phyloP scores from a whole-genome alignment of 768 basidiomycete species.

The Mycena belliarum region DNA sequence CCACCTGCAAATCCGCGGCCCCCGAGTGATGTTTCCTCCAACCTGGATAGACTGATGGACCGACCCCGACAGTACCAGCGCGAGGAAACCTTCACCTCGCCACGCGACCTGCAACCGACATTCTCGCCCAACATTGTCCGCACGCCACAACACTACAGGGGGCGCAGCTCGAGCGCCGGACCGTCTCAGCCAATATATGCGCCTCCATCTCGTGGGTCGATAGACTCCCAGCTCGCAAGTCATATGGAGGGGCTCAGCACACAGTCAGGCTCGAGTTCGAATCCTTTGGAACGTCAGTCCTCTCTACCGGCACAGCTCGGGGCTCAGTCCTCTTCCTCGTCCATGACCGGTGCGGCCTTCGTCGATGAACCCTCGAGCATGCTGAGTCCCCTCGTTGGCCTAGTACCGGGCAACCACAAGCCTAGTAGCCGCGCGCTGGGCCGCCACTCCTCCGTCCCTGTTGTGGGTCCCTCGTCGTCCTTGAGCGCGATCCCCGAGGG shows the following conservation, averaged over 20 bases:
- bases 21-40: constrained; percentile 11
- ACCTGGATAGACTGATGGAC: constrained; percentile 2
- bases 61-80: constrained; percentile 19
- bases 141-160: constrained; percentile 61
- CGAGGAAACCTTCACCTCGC: constrained; percentile 49
- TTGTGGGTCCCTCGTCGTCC: constrained; percentile 28
- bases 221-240: constrained; percentile 27
- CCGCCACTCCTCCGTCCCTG: constrained; percentile 37
- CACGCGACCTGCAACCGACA: constrained; percentile 59
- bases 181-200: constrained; percentile 21
- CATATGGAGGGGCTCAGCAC: constrained; percentile 32
- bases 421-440: constrained; percentile 25
- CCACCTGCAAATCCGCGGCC: constrained; percentile 23
- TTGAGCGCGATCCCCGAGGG: constrained; percentile 43
- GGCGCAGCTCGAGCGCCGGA: constrained; percentile 26
- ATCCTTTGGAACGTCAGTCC: constrained; percentile 32
- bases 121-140: constrained; percentile 72
- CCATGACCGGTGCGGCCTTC: constrained; percentile 30
- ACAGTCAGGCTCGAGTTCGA: too few relatives aligned
- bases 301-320: constrained; percentile 32
- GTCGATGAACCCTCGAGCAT: constrained; percentile 48
- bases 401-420: constrained; percentile 26
- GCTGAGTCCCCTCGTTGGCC: constrained; percentile 44
- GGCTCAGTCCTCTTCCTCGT: constrained; percentile 25
- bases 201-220: constrained; percentile 14